Percentiles rank a stretch among this genome's conserved stretches.
These are phyloP conservation scores for Monosporascus sp. DNA, from an alignment of 2,329 filamentous ascomycete genomes.

Conservation along the genomic window DNA sequence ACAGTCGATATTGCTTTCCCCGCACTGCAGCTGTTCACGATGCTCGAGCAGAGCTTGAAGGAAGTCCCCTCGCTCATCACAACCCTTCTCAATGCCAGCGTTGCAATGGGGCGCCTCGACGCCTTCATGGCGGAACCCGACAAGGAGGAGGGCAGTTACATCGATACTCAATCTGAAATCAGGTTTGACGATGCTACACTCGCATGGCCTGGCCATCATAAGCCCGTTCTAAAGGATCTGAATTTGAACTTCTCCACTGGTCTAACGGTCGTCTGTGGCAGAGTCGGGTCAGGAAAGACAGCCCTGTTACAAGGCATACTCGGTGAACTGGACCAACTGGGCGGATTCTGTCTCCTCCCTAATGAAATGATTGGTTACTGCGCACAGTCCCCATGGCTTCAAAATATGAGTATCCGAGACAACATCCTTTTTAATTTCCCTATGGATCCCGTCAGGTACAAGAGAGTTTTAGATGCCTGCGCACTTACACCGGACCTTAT, in stretches of 20 bases:
- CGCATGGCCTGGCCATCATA: slow-evolving; percentile 66
- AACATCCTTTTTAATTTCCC: slow-evolving; percentile 59
- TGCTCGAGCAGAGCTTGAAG: slow-evolving; percentile 68
- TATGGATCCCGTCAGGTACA: slow-evolving; percentile 51
- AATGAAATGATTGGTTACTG: slow-evolving; percentile 49
- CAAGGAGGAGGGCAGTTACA: slow-evolving; percentile 48
- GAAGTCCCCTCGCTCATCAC: slow-evolving; percentile 73
- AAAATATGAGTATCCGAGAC: slow-evolving; percentile 59
- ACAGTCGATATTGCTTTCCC: slow-evolving; percentile 82
- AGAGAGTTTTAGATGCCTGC: slow-evolving; percentile 55
- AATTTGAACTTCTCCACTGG: slow-evolving; percentile 42
- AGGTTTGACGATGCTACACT: slow-evolving; percentile 63
- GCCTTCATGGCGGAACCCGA: slow-evolving; percentile 83
- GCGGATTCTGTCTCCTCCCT: slow-evolving; percentile 42
- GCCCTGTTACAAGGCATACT: slow-evolving; percentile 54
- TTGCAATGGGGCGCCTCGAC: slow-evolving; percentile 77
- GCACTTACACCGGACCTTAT: slow-evolving; percentile 51
- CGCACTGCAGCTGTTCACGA: slow-evolving; percentile 71
- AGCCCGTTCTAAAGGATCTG: slow-evolving; percentile 44
- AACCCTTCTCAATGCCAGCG: slow-evolving; percentile 72
- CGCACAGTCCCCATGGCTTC: slow-evolving; percentile 59
- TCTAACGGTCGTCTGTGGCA: slow-evolving; percentile 51
- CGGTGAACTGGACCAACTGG: slow-evolving; percentile 61
- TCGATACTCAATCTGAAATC: slow-evolving; percentile 35
- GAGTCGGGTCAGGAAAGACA: slow-evolving; percentile 57